Percentiles rank a stretch among this genome's conserved stretches.
Conservation (phyloP, 768 basidiomycete species). For the Phylloporus sp. region DNA sequence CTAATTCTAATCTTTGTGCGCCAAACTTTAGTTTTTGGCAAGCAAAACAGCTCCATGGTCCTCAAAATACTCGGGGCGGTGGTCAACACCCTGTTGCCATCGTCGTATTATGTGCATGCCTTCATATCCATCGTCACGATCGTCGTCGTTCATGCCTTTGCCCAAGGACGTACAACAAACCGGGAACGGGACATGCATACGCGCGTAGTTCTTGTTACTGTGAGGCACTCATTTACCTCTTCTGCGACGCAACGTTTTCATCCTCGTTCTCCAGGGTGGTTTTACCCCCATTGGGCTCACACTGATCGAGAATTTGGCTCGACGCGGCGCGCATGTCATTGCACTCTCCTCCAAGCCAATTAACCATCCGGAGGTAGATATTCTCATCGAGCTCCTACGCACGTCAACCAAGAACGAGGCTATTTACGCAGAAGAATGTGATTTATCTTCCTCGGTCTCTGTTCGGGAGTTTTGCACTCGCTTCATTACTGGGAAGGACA, state of each 20-base stretch:
- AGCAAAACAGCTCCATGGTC: slow-evolving; percentile 42
- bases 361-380: slow-evolving; percentile 43
- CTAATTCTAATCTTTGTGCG: no score
- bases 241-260: slow-evolving; percentile 1
- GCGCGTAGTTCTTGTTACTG: slow-evolving; percentile 67
- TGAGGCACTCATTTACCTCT: slow-evolving; percentile 28
- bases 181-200: slow-evolving; percentile 76
- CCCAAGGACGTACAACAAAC: slow-evolving; percentile 66
- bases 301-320: slow-evolving; percentile 60
- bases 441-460: slow-evolving; percentile 60
- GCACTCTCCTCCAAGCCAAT: slow-evolving; percentile 63
- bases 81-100: slow-evolving; percentile 45
- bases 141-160: slow-evolving; percentile 52
- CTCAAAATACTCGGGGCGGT: slow-evolving; percentile 44
- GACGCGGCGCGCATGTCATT: slow-evolving; percentile 76
- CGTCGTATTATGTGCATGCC: slow-evolving; percentile 55
- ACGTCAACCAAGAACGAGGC: slow-evolving; percentile 68
- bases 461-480: slow-evolving; percentile 66
- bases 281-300: slow-evolving; percentile 74
- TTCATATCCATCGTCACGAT: slow-evolving; percentile 41
- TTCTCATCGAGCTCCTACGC: slow-evolving; percentile 65
- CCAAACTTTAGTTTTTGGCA: no score
- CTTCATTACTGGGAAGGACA: slow-evolving; percentile 63
- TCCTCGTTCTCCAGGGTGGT: slow-evolving; percentile 47
- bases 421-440: slow-evolving; percentile 77